Conservation (phyloP, 2,329 filamentous ascomycete species). For the Fusarium palustre region DNA sequence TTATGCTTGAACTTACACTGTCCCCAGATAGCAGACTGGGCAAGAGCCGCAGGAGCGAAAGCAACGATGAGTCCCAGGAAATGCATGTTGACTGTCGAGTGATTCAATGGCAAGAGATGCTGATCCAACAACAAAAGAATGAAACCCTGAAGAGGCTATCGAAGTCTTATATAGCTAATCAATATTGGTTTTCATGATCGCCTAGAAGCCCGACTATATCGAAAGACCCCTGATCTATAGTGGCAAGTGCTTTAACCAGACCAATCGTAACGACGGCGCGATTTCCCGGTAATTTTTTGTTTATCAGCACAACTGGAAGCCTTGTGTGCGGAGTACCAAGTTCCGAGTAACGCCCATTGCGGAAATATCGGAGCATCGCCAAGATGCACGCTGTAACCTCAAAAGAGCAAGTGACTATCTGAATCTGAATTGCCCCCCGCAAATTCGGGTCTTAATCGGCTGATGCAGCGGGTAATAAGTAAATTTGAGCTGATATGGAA, state of each 20-base stretch:
- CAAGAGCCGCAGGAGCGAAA: slow-evolving; percentile 12
- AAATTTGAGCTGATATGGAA: not conserved
- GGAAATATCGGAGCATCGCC: slow-evolving; percentile 33
- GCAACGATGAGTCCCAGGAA: slow-evolving; percentile 11
- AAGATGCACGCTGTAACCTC: not conserved
- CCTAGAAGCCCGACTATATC: not conserved
- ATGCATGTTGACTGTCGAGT: slow-evolving; percentile 5
- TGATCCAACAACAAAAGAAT: not conserved
- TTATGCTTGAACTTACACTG: slow-evolving; percentile 2
- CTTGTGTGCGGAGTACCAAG: slow-evolving; percentile 24
- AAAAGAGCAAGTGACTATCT: slow-evolving; percentile 13
- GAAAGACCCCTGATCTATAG: not conserved
- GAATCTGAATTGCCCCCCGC: not conserved
- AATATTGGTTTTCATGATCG: not conserved
- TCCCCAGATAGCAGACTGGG: slow-evolving; percentile 19
- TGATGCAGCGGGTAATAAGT: slow-evolving; percentile 1
- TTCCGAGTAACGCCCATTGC: slow-evolving; percentile 23
- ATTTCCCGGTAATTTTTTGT: slow-evolving; percentile 11
- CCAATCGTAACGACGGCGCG: not conserved
- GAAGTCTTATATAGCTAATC: slow-evolving; percentile 12
- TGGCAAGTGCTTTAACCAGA: not conserved
- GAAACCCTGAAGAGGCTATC: not conserved
- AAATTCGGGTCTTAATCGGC: not conserved
- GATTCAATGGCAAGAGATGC: not conserved
- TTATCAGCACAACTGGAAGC: not conserved